Percentiles rank a stretch among this genome's conserved stretches.
These are phyloP conservation scores for Mycena albidolilacea DNA, from an alignment of 768 basidiomycete species.

Conservation along the genomic window DNA sequence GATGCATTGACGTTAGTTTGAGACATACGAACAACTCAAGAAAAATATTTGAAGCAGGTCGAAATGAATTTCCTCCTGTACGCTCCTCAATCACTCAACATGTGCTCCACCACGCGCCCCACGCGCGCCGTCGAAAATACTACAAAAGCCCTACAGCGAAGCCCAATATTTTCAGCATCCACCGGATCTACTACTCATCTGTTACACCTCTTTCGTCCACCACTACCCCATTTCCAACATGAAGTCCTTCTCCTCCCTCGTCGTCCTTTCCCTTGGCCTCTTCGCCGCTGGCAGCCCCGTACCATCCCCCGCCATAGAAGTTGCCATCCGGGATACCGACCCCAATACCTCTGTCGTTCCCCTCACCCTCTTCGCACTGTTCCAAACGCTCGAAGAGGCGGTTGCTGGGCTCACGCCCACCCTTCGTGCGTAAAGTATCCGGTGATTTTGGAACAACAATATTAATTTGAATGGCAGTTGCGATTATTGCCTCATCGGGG, in stretches of 20 bases:
- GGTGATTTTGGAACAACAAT: too few species aligned
- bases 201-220: neutral
- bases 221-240: neutral
- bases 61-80: too few species aligned
- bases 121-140: neutral
- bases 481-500: neutral
- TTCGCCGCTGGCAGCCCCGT: slow-evolving; percentile 14
- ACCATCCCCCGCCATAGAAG: neutral
- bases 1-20: too few species aligned
- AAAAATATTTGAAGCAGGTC: too few species aligned
- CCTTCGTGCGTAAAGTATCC: neutral
- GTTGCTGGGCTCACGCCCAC: neutral
- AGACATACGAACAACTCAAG: too few species aligned
- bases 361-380: slow-evolving; percentile 11
- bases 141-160: slow-evolving; percentile 3
- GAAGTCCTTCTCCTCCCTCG: slow-evolving; percentile 15
- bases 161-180: neutral
- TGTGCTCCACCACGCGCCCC: neutral
- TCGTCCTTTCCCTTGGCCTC: slow-evolving; percentile 15
- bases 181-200: neutral
- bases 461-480: too few species aligned
- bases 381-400: slow-evolving; percentile 10
- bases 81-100: neutral
- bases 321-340: slow-evolving; percentile 1
- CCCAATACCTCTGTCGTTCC: slow-evolving; percentile 24